Base-by-base conservation (phyloP, 441 rosid species). In the Monsonia emarginata region DNA sequence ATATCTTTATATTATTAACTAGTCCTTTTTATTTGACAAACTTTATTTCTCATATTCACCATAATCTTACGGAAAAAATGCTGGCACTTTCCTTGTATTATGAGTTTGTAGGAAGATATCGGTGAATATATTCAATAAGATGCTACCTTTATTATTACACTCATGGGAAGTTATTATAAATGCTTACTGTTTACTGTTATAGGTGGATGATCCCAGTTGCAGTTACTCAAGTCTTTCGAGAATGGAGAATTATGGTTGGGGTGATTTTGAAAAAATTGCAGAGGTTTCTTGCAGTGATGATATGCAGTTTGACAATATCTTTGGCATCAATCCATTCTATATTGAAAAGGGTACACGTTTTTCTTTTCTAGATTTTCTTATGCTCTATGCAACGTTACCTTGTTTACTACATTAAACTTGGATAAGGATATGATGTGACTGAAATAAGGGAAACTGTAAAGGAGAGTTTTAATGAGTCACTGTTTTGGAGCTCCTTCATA, bases 221-320 rank as follows among this genome's bases (percentile, higher is more conserved):
- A 74, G 65, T 65, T 76, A 64, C 63, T 66, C 65, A 11, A 70
- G 78, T 25, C 71, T 88, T 75, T 83, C 88, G 60, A 76, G 61
- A 42, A 76, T 94, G 76, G 90, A 82, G 76, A 85, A 76, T 63
- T 94, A 86, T 82, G 91, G 96, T 65, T 94, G 96, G 96, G 92
- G 86, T 65, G 84, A 82, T 82, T 59, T 69, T 74, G 76, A 70
- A 76, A 66, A 70, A 64, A 66, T 64, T 74, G 70, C 66, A 56
- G 76, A 72, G 58, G 54, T 65, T 44, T 74, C 79, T 44, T 67
- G 73, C 73, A 69, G 69, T 67, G 76, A 80, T 72, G 81, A 80
- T 74, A 83, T 79, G 84, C 77, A 75, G 18, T 69, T 69, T 66
- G 88, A 82, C 58, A 75, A 80, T 64, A 42, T 72, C 76, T 91